phyloP scores from a whole-genome alignment of 2,329 filamentous ascomycete species.

The Cryphonectria naterciae region DNA sequence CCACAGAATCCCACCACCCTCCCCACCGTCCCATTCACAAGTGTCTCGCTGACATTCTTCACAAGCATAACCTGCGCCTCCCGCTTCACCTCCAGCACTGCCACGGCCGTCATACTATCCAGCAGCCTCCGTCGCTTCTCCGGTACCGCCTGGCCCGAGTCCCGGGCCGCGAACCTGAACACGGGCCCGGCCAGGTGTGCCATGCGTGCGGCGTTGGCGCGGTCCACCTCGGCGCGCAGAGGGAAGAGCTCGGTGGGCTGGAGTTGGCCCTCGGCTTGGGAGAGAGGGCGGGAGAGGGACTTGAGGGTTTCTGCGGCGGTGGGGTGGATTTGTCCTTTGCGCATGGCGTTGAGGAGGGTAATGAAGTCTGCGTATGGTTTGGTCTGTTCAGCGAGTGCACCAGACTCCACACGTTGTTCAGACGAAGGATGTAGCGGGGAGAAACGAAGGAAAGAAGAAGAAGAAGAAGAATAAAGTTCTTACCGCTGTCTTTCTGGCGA shows the following conservation, averaged over 20 bases:
- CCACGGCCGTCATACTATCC: constrained; percentile 72
- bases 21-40: constrained; percentile 76
- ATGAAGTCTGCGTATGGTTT: constrained; percentile 57
- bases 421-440: too few relatives aligned
- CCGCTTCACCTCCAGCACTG: constrained; percentile 67
- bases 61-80: constrained; percentile 80
- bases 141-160: constrained; percentile 60
- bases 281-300: constrained; percentile 60
- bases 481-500: constrained; percentile 66
- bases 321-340: constrained; percentile 65
- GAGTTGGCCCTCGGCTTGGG: constrained; percentile 59
- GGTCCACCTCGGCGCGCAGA: constrained; percentile 72
- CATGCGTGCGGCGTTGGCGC: constrained; percentile 68
- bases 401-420: neutral
- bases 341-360: constrained; percentile 77
- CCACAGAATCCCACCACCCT: constrained; percentile 66
- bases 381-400: too few relatives aligned
- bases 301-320: constrained; percentile 66
- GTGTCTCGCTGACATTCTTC: constrained; percentile 75
- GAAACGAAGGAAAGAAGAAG: too few relatives aligned
- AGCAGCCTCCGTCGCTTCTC: constrained; percentile 64
- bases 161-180: constrained; percentile 62
- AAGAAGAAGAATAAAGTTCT: neutral
- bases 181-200: constrained; percentile 60
- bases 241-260: constrained; percentile 75